A percentile compares a stretch with the other conserved stretches of the same genome.
Evolutionary conservation across 805 yeast species (phyloP).

Genomic region (Sungouiozyma intestinalis): DNA sequence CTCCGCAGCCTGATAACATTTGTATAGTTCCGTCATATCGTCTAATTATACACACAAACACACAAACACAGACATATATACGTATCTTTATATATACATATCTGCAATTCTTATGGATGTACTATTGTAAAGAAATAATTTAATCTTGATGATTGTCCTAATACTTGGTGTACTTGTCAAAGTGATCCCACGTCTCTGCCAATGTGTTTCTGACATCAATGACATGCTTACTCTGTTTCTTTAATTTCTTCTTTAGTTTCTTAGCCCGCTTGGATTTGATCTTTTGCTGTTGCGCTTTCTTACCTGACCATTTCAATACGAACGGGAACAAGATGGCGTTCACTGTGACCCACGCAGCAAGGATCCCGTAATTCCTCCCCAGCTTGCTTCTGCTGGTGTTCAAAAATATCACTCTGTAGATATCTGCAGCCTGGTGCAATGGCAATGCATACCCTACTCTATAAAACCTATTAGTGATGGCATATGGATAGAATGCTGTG

Average conservation of each 20-base stretch:
- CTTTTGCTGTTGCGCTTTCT: constrained; percentile 24
- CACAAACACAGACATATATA: background rate
- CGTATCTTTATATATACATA: background rate
- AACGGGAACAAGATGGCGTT: constrained; percentile 36
- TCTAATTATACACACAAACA: background rate
- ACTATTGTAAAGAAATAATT: background rate
- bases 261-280: constrained; percentile 2
- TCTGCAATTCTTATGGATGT: background rate
- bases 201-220: background rate
- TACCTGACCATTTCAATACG: constrained; percentile 34
- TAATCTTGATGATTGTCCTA: too few relatives aligned
- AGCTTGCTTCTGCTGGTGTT: constrained; percentile 40
- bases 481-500: constrained; percentile 58
- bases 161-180: background rate
- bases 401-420: constrained; percentile 47
- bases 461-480: constrained; percentile 42
- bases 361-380: constrained; percentile 52
- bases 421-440: constrained; percentile 51
- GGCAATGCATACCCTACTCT: constrained; percentile 61
- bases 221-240: background rate
- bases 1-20: background rate
- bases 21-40: background rate
- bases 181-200: background rate
- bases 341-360: constrained; percentile 49
- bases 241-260: background rate